Conservation (phyloP, 225 moss, liverwort and hornwort genomes). For the Lunularia cruciata region DNA sequence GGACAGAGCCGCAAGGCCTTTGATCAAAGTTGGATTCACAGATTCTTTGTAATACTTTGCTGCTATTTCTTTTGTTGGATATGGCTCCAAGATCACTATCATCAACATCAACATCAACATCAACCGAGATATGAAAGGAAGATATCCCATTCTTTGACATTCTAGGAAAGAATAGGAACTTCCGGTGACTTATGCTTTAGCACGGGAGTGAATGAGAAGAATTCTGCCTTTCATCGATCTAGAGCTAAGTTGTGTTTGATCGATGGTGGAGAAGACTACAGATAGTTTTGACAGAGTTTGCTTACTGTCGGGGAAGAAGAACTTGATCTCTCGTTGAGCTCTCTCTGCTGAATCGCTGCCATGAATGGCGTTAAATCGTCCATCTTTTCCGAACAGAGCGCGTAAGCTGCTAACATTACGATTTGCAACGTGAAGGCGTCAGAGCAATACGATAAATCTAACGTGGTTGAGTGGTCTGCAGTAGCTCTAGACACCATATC, state of each 20-base stretch:
- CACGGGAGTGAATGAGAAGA: too few relatives aligned
- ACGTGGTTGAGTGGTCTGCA: too few relatives aligned
- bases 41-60: constrained; percentile 57
- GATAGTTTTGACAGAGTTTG: too few relatives aligned
- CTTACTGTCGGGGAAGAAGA: constrained; percentile 83
- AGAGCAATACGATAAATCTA: too few relatives aligned
- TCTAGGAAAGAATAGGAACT: too few relatives aligned
- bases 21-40: constrained; percentile 58
- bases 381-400: constrained; percentile 79
- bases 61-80: constrained; percentile 54
- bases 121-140: too few relatives aligned
- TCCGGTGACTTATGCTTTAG: background rate
- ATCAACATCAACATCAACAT: too few relatives aligned
- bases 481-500: too few relatives aligned
- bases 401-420: constrained; percentile 51
- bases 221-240: too few relatives aligned
- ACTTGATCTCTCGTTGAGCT: constrained; percentile 75
- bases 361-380: constrained; percentile 81
- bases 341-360: constrained; percentile 65
- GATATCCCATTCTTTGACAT: too few relatives aligned
- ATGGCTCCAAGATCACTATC: constrained; percentile 83
- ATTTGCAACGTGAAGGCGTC: background rate
- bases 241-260: too few relatives aligned
- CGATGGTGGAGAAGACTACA: too few relatives aligned
- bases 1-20: constrained; percentile 42